Evolutionary conservation across 2,329 filamentous ascomycete genomes (phyloP), one percentile per base, ranked within the genome.

Genomic region (Exophiala dermatitidis): DNA sequence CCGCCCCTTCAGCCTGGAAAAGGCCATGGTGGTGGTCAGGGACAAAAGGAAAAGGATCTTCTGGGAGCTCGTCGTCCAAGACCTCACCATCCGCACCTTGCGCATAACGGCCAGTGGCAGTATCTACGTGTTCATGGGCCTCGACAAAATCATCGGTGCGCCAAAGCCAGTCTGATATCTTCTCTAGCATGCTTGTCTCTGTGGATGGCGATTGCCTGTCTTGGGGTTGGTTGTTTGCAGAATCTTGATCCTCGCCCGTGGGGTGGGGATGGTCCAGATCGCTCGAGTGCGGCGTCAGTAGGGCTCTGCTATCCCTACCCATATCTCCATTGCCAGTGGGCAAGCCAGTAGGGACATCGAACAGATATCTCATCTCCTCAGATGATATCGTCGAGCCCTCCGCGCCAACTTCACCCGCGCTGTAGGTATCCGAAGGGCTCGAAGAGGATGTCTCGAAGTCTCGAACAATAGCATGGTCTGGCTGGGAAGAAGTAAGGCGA

Each of bases 41-140:
- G 0, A 82, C 77, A 60, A 84, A 82, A 1, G 79, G 81, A 60
- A 84, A 82, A 1, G 79, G 81, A 9, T 77, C 76, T 66, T 86
- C 82, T 31, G 77, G 73, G 5, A 75, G 78, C 29, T 82, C 69
- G 53, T 84, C 76, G 55, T 80, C 74, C 26, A 83, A 77, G 29
- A 82, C 78, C 48, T 83, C 83, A 58, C 83, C 82, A 49, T 83
- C 75, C 8, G 46, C 49, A 26, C 31, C 46, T 7, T 50, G 33
- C 6, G 9, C 47, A 31, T 42, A 5, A 31, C 9, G 32, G 26
- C 30, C 26, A 8, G 8, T 70, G 72, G 10, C 65, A 70, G 47
- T 19, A 19, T 19, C 19, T 19, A 19, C 69, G 67, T 37, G 68
- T 69, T 52, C 79, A 71, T 54, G 72, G 68, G 34, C 44, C 51